Evolutionary conservation across 805 yeast species (phyloP).

Genomic region (Candida ulmi): DNA sequence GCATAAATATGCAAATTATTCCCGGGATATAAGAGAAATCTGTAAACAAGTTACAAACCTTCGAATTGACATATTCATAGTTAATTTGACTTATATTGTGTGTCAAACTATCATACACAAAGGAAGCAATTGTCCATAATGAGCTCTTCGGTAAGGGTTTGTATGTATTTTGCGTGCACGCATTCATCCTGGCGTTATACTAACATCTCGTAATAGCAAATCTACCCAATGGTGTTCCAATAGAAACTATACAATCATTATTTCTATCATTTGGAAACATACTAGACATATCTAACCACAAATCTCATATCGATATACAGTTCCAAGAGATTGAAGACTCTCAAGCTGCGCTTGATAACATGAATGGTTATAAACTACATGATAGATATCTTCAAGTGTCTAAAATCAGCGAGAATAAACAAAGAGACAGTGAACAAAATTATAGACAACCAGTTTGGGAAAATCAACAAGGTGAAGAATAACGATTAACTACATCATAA

Average conservation of each 20-base stretch:
- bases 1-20: no score
- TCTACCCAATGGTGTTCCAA: slow-evolving; percentile 9
- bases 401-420: slow-evolving; percentile 8
- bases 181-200: no score
- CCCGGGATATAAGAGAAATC: no score
- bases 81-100: no score
- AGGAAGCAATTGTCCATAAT: no score
- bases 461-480: neutral
- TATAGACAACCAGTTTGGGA: slow-evolving; percentile 13
- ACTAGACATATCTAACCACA: slow-evolving; percentile 2
- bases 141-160: slow-evolving; percentile 3
- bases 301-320: slow-evolving; percentile 14
- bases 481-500: neutral
- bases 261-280: slow-evolving; percentile 22
- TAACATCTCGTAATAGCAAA: slow-evolving; percentile 9
- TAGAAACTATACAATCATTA: slow-evolving; percentile 10
- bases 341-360: slow-evolving; percentile 18
- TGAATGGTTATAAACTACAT: slow-evolving; percentile 16
- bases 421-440: slow-evolving; percentile 2
- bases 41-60: no score
- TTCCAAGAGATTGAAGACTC: slow-evolving; percentile 21
- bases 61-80: no score
- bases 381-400: slow-evolving; percentile 17
- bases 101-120: no score
- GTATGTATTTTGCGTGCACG: neutral